Evolutionary conservation across 2,329 filamentous ascomycete species (phyloP).

Genomic region (Arthrobotrys musiformis): DNA sequence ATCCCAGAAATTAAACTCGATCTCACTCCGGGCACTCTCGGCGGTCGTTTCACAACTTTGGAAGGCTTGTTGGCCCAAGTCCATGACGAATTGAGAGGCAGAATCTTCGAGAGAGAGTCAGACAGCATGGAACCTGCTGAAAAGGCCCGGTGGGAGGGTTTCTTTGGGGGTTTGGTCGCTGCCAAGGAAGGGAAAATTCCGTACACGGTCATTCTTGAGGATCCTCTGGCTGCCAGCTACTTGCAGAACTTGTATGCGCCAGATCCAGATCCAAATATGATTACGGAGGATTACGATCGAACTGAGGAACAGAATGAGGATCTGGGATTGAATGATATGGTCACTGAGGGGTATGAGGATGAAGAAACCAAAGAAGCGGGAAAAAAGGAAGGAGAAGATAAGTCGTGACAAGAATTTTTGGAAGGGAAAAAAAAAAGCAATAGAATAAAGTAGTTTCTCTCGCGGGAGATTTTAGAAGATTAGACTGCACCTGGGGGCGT

Average conservation of each 20-base stretch:
- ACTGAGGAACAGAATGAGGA: constrained; percentile 95
- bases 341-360: constrained; percentile 84
- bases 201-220: constrained; percentile 84
- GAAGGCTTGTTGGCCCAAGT: constrained; percentile 94
- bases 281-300: constrained; percentile 81
- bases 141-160: constrained; percentile 78
- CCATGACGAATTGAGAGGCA: constrained; percentile 83
- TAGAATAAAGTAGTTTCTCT: background rate
- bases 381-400: constrained; percentile 20
- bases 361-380: constrained; percentile 61
- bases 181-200: constrained; percentile 83
- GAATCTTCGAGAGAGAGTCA: constrained; percentile 75
- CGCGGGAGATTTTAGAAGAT: background rate
- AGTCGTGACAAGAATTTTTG: constrained; percentile 7
- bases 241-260: constrained; percentile 85
- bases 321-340: constrained; percentile 90
- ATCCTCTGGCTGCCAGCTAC: constrained; percentile 91
- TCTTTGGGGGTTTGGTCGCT: constrained; percentile 79
- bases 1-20: constrained; percentile 87
- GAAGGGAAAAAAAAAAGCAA: background rate
- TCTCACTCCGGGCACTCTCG: constrained; percentile 92
- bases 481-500: background rate
- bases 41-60: constrained; percentile 95
- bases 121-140: constrained; percentile 78
- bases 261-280: constrained; percentile 85